Base-by-base conservation (phyloP, 805 yeast species). In the Yarrowia sp. region DNA sequence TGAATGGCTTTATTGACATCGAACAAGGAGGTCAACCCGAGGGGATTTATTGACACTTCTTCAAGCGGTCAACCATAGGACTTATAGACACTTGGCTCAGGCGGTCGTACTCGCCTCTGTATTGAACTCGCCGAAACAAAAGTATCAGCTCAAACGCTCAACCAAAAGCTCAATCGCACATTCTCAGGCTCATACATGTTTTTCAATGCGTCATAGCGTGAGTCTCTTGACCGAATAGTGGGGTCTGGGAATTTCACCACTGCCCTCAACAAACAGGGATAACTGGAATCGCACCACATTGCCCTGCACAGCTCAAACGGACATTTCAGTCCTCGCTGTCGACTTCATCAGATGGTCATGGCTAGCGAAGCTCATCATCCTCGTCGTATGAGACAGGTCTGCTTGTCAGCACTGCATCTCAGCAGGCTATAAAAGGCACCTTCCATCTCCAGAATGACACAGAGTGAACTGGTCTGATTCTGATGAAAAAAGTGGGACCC, bases 381-480 rank as follows among this genome's bases (percentile, higher is more conserved):
- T 46, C 50, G 50, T 46, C 12, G 50, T 46, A 22, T 12, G 32
- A 46, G 50, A 46, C 50, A 46, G 50, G 50, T 46, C n/a, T 46
- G 50, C 50, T 46, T 46, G 32, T 46, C 50, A 46, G 50, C 50
- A 16, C 50, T 7, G 50, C 50, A 46, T 46, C 26, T 46, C 50
- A 46, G 50, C 50, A 22, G 50, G 50, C 50, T 46, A 19, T 46
- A 26, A 3, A 15, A 10, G 50, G 50, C 50, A 46, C 50, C 50
- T 46, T 46, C 50, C 50, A 8, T 46, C 50, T 46, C 26, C 52
- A 22, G 52, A 48, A 48, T 26, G 52, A 48, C 52, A 14, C 52
- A 48, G 52, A 48, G 52, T 48, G 52, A 48, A 22, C 52, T 48
- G 52, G 52, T 48, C 52, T 22, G 36, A 48, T 26, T 48, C 36